Conservation (phyloP, 352 stramenopile species). For the Phytophthora podocarpi region DNA sequence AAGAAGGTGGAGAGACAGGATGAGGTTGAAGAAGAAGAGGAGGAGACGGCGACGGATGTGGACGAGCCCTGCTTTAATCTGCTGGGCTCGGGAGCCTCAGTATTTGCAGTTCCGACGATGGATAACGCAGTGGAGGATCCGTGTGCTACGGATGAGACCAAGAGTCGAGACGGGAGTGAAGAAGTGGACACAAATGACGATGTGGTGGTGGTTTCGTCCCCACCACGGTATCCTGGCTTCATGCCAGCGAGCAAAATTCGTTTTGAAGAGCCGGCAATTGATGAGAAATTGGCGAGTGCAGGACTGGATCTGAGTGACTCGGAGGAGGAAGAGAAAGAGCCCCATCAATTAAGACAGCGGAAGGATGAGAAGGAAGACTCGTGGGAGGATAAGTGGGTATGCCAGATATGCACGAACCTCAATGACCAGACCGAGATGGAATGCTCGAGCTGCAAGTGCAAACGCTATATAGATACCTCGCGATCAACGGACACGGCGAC, state of each 20-base stretch:
- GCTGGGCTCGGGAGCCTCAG: constrained; percentile 29
- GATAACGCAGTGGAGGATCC: background rate
- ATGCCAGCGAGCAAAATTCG: constrained; percentile 32
- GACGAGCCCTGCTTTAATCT: constrained; percentile 60
- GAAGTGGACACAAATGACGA: constrained; percentile 10
- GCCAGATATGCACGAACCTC: constrained; percentile 34
- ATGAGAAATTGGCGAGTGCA: constrained; percentile 51
- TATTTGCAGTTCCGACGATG: constrained; percentile 21
- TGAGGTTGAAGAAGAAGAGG: no score
- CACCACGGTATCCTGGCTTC: constrained; percentile 18
- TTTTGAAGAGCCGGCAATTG: constrained; percentile 30
- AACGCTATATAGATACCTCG: constrained; percentile 3
- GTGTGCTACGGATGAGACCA: constrained; percentile 8
- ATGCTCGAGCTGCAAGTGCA: constrained; percentile 27
- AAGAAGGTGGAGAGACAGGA: constrained; percentile 12
- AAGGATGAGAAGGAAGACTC: constrained; percentile 6
- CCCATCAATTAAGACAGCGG: constrained; percentile 1
- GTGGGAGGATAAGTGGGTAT: constrained; percentile 36
- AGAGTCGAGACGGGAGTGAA: constrained; percentile 1
- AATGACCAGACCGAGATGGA: constrained; percentile 26
- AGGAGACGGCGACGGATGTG: constrained; percentile 25
- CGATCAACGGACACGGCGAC: background rate
- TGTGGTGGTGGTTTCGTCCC: background rate
- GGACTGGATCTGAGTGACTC: constrained; percentile 62
- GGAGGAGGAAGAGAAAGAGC: constrained; percentile 37